phyloP scores from a whole-genome alignment of 441 rosid species.

The Syzygium malaccense region DNA sequence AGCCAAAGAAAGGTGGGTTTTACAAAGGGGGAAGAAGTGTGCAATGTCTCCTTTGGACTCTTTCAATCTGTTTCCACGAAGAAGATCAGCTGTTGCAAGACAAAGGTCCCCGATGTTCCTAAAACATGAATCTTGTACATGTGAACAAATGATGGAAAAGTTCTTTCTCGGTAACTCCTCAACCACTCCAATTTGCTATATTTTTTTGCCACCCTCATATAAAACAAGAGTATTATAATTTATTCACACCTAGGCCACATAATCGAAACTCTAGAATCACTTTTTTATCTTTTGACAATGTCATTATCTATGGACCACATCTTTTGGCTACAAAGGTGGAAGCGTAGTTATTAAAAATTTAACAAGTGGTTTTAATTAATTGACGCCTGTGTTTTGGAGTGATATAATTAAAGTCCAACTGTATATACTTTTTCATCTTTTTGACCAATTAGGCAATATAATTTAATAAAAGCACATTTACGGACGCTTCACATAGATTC shows the following conservation, averaged over 20 bases:
- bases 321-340: not conserved
- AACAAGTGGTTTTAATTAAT: not conserved
- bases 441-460: not conserved
- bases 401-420: not conserved
- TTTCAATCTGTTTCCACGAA: not conserved
- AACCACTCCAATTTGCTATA: not conserved
- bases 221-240: not conserved
- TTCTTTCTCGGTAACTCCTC: not conserved
- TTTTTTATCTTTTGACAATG: not conserved
- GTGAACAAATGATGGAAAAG: not conserved
- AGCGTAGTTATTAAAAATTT: not conserved
- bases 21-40: not conserved
- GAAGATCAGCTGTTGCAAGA: not conserved
- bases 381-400: not conserved
- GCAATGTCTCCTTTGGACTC: not conserved
- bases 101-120: not conserved
- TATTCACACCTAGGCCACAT: not conserved
- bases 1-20: not conserved
- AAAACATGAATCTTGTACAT: not conserved
- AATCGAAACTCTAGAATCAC: not conserved
- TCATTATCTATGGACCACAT: not conserved
- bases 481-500: not conserved
- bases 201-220: not conserved
- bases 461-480: not conserved
- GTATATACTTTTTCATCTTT: not conserved